Evolutionary conservation across 2,329 filamentous ascomycete species (phyloP), one percentile per base, ranked within the genome.

Genomic region (Chrysosphaeria jannelii): DNA sequence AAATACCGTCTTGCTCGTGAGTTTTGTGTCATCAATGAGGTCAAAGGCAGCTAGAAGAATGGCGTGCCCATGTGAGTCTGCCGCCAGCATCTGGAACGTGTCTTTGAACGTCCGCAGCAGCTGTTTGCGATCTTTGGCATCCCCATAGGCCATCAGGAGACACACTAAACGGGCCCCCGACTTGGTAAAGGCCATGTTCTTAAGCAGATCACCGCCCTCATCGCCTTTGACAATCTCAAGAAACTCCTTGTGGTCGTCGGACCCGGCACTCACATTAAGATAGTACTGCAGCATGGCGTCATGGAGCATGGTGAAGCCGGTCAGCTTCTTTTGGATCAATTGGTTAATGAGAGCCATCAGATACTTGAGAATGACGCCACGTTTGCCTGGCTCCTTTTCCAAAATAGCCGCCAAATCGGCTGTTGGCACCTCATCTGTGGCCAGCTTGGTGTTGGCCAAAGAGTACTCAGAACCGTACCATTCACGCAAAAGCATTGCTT

Each of bases 251-350:
- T 75, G 66, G 41, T 93, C 81, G 27, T 74, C 64, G 21, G 66
- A 74, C 4, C 70, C 78, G 4, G 60, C 51, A 32, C 70, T 67
- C 22, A 67, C 63, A 36, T 71, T 81, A 25, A 76, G 48, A 46
- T 81, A 91, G 45, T 91, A 97, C 41, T 97, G 81, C 28, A 91
- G 53, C 79, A 97, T 90, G 23, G 85, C 85, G 37, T 93, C 85
- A 44, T 97, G 88, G 11, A 97, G 60, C 58, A 97, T 88, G 3
- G 81, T 93, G 46, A 97, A 93, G 7, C 76, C 81, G 1, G 76
- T 88, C 47, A 85, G 67, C 47, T 85, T 85, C 59, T 97, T 97
- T 46, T 97, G 79, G 22, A 93, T 59, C 20, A 97, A 58, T 30
- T 70, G 64, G 45, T 91, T 90, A 51, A 89, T 85, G 47, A 90